These are phyloP conservation scores for Peltaster fructicola DNA, from an alignment of 2,329 filamentous ascomycete species.

Conservation along the genomic window DNA sequence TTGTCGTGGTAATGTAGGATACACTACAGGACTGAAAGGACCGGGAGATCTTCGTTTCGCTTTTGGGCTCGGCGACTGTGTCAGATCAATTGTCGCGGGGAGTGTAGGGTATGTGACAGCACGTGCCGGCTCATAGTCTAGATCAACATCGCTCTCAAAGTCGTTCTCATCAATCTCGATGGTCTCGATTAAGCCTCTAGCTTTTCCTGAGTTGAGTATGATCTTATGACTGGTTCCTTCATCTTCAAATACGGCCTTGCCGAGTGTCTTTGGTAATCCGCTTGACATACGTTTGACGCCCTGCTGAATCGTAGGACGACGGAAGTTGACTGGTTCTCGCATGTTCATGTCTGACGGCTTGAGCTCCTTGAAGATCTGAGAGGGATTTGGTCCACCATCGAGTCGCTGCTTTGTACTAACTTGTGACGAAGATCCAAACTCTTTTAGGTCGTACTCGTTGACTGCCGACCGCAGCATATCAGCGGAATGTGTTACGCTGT, in stretches of 20 bases:
- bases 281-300: slow-evolving; percentile 29
- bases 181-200: slow-evolving; percentile 10
- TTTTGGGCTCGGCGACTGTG: too few species aligned
- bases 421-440: neutral
- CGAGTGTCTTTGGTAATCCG: slow-evolving; percentile 28
- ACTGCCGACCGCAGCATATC: slow-evolving; percentile 1
- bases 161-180: slow-evolving; percentile 50
- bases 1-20: slow-evolving; percentile 15
- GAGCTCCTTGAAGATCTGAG: slow-evolving; percentile 3
- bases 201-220: slow-evolving; percentile 24
- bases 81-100: too few species aligned
- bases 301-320: slow-evolving; percentile 11
- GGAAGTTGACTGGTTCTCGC: slow-evolving; percentile 20
- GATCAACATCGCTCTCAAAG: slow-evolving; percentile 66
- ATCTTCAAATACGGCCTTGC: slow-evolving; percentile 21
- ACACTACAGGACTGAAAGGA: slow-evolving; percentile 8
- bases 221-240: slow-evolving; percentile 14
- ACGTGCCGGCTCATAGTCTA: slow-evolving; percentile 56
- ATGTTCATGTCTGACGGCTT: slow-evolving; percentile 4
- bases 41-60: too few species aligned
- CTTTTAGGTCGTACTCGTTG: neutral
- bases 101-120: too few species aligned
- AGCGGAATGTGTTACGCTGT: neutral
- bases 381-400: slow-evolving; percentile 3
- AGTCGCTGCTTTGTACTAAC: neutral